phyloP scores from a whole-genome alignment of 1,284 basidiomycete genomes.

The Ustilago sp. region DNA sequence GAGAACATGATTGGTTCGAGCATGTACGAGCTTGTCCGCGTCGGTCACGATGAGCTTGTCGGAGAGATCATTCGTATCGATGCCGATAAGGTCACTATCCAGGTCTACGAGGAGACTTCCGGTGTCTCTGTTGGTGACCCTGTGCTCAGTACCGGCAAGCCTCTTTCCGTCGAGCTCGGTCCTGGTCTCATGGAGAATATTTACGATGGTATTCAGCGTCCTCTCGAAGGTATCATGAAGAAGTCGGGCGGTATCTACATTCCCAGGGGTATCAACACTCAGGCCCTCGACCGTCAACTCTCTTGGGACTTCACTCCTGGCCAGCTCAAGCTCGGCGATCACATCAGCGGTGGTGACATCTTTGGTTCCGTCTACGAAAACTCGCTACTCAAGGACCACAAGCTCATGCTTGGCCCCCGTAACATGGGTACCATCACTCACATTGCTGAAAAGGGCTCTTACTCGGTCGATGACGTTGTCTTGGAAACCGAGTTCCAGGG shows the following conservation, averaged over 20 bases:
- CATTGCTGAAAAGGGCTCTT: constrained; percentile 94
- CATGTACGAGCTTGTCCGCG: constrained; percentile 70
- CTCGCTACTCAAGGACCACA: constrained; percentile 94
- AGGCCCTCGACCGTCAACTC: constrained; percentile 87
- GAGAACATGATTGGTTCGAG: constrained; percentile 69
- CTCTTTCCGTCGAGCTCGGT: constrained; percentile 95
- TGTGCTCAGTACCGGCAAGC: constrained; percentile 95
- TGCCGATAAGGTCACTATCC: constrained; percentile 81
- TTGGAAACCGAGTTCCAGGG: constrained; percentile 98
- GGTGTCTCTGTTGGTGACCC: constrained; percentile 93
- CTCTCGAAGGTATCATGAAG: constrained; percentile 88
- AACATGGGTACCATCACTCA: constrained; percentile 94
- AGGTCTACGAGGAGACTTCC: constrained; percentile 92
- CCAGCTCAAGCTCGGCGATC: constrained; percentile 82
- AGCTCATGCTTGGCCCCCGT: constrained; percentile 93
- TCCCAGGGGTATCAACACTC: constrained; percentile 90
- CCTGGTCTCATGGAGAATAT: constrained; percentile 99
- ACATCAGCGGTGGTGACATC: constrained; percentile 95
- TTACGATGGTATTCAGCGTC: constrained; percentile 76
- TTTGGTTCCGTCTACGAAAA: constrained; percentile 97
- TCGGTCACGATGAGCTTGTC: constrained; percentile 68
- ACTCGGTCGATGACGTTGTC: constrained; percentile 91
- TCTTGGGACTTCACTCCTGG: constrained; percentile 97
- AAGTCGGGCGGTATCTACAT: constrained; percentile 98
- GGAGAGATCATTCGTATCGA: constrained; percentile 69